Base-by-base conservation (phyloP, 2,329 filamentous ascomycete genomes). In the Tricladium varicosporioides region DNA sequence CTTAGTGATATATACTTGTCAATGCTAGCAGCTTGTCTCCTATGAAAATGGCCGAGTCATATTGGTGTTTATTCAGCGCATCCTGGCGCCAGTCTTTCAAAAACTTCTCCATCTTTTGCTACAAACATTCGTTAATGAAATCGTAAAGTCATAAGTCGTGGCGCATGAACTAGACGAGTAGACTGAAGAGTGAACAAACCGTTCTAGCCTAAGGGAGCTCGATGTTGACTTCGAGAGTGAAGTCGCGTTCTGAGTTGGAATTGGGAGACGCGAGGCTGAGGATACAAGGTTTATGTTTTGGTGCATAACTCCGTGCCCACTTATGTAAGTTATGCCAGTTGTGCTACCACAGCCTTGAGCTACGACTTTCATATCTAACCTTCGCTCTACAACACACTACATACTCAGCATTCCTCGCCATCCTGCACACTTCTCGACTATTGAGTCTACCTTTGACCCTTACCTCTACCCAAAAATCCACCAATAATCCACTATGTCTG, bases 21-120 rank as follows among this genome's bases (percentile, higher is more conserved):
- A 99, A 79, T 57, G 94, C 94, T 57, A 97, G 81, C 66, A 99
- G 81, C 78, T 99, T 99, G 80, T 99, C 94, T 62, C 92, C 94
- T 63, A 97, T 91, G 72, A 96, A 97, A 67, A 97, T 93, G 70
- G 94, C 94, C 33, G 93, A 91, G 64, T 97, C 93, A 73, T 97
- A 92, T 72, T 99, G 94, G 63, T 94, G 91, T 74, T 95, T 94
- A 76, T 96, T 93, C 69, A 96, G 80, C 71, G 93, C 92, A 78
- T 97, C 92, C 75, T 96, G 91, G 71, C 92, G 85, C 94, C 94
- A 99, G 70, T 90, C 88, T 71, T 92, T 88, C 70, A 99, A 82
- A 75, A 93, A 97, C 69, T 86, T 87, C 79, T 97, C 92, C 94
- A 99, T 97, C 2, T 13, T 61, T 32, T 16, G 13, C 11, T 18